Base-by-base conservation (phyloP, 2,329 filamentous ascomycete genomes). In the Alternaria infectoria region DNA sequence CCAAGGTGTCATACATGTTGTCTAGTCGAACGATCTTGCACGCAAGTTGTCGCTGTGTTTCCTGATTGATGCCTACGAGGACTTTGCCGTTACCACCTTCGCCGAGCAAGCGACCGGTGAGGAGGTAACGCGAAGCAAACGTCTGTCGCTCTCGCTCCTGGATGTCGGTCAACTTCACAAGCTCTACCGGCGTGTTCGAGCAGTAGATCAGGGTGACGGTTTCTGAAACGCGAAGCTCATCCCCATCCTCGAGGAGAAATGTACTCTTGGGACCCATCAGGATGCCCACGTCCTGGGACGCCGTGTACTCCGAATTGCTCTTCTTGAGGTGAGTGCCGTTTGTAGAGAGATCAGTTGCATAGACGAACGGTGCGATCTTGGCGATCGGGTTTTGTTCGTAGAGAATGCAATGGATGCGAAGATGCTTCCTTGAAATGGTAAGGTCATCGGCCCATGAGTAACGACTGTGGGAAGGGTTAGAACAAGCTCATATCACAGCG, bases 1-100 rank as follows among this genome's bases (percentile, higher is more conserved):
- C 17, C 32, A 60, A 17, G 13, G 59, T 62, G 25, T 64, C 55
- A 52, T 71, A 70, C 3, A 74, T 56, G n/a, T 61, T 66, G 46
- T 69, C 80, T 3, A 90, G 71, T 57, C 86, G 81, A 55, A 91
- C 81, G 9, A 92, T 78, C 70, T 93, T 93, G 81, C 91, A 93
- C 11, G 89, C 90, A 19, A 92, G 67, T 70, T 93, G 91, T 59
- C 83, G 84, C 40, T 83, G 82, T 0, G 85, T 86, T 7, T 75
- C 76, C 23, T 80, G 74, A 15, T 91, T 83, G 3, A 84, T 74
- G 6, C 85, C 87, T 10, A 89, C 80, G 59, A 86, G 83, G 4
- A 91, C 86, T 45, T 79, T 79, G 9, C 86, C 86, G 70, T 83
- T 83, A 3, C 81, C 82, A 6, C 89, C 89, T 32, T 77, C 71